A percentile compares a stretch with the other conserved stretches of the same genome.
These are phyloP conservation scores for Eragrostis curvula DNA, from an alignment of 176 grass and related monocot species.

Conservation along the genomic window DNA sequence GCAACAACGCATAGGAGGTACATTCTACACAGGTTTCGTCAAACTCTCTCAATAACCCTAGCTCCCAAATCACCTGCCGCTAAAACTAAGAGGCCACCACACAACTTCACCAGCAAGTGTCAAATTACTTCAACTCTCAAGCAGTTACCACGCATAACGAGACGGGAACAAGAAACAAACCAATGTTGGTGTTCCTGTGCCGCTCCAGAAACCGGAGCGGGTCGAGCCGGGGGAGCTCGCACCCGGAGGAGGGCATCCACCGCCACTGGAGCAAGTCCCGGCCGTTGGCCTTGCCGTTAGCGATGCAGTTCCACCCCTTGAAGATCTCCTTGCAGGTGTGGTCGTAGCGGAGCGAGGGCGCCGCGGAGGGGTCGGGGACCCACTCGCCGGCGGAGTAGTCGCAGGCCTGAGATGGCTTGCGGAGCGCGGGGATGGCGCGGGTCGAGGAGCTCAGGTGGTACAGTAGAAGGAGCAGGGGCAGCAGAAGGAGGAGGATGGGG, in stretches of 20 bases:
- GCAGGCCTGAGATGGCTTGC: constrained; percentile 35
- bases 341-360: constrained; percentile 56
- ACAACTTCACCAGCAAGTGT: not conserved
- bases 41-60: not conserved
- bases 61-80: not conserved
- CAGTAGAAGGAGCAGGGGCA: not conserved
- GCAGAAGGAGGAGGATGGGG: not conserved
- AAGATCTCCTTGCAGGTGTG: constrained; percentile 86
- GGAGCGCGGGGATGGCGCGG: constrained; percentile 14
- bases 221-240: constrained; percentile 56
- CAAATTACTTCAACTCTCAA: not conserved
- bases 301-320: constrained; percentile 94
- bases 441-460: constrained; percentile 3
- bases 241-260: constrained; percentile 59
- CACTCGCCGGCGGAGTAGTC: constrained; percentile 73
- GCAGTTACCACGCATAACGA: not conserved
- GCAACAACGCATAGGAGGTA: not conserved
- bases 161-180: constrained; percentile 33
- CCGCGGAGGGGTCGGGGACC: constrained; percentile 45
- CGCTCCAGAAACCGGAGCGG: constrained; percentile 64
- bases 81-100: not conserved
- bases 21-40: not conserved
- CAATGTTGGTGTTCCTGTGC: constrained; percentile 70
- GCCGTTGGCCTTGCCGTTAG: constrained; percentile 67
- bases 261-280: constrained; percentile 62